Evolutionary conservation across 257 asterid species (phyloP).

Genomic region (Eustoma russellianum): DNA sequence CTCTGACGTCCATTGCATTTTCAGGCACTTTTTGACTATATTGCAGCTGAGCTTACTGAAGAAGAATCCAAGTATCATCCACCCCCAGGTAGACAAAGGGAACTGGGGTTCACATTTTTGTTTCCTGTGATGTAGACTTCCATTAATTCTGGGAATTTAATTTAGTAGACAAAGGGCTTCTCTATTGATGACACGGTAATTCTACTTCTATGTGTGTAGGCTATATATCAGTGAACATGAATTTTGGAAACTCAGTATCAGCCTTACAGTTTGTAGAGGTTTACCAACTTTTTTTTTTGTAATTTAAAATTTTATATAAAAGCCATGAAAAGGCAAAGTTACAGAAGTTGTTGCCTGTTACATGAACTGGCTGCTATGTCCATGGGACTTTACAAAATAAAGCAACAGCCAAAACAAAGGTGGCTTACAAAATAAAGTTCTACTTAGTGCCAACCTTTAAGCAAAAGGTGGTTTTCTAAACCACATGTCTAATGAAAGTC

Average conservation of each 20-base stretch:
- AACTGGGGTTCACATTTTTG: constrained; percentile 84
- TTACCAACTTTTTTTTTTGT: no score
- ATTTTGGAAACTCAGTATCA: background rate
- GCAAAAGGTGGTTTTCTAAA: no score
- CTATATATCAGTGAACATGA: background rate
- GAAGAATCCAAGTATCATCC: constrained; percentile 30
- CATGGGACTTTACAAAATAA: no score
- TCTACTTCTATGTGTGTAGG: background rate
- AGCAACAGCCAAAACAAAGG: no score
- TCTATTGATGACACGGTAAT: constrained; percentile 64
- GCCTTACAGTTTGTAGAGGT: no score
- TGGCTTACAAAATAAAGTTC: no score
- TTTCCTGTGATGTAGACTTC: constrained; percentile 77
- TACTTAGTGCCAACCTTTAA: no score
- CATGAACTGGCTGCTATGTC: no score
- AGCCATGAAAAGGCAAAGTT: no score
- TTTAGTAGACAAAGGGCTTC: constrained; percentile 83
- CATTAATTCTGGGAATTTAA: constrained; percentile 54
- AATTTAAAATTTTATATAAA: no score
- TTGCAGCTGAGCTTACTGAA: constrained; percentile 52
- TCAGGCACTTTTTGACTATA: constrained; percentile 83
- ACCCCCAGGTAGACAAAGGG: constrained; percentile 30
- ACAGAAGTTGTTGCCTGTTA: no score
- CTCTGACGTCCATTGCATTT: background rate
- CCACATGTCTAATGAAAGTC: no score